Percentiles rank a stretch among this genome's conserved stretches.
These are phyloP conservation scores for Torrubiellomyces zombiae DNA, from an alignment of 2,329 filamentous ascomycete species.

Conservation along the genomic window DNA sequence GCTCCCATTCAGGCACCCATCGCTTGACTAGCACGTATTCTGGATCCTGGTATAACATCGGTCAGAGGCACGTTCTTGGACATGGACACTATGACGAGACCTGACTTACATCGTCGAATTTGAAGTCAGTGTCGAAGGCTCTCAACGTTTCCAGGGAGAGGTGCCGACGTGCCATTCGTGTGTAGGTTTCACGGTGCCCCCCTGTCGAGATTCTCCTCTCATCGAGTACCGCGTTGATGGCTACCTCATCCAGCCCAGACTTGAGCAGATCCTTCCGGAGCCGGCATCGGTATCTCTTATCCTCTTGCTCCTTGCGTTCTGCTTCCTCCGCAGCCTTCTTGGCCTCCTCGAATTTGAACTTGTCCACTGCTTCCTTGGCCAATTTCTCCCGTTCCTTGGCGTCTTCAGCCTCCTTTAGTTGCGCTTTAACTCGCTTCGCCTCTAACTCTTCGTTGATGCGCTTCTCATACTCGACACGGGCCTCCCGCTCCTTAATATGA, in stretches of 20 bases:
- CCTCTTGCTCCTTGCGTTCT: slow-evolving; percentile 29
- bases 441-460: slow-evolving; percentile 36
- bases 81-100: neutral
- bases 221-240: slow-evolving; percentile 41
- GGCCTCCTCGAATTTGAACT: slow-evolving; percentile 31
- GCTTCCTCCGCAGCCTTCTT: slow-evolving; percentile 29
- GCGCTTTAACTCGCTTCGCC: slow-evolving; percentile 28
- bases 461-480: slow-evolving; percentile 30
- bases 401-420: slow-evolving; percentile 26
- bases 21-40: slow-evolving; percentile 58
- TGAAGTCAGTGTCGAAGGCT: slow-evolving; percentile 38
- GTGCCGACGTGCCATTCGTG: slow-evolving; percentile 44
- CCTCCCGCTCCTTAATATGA: slow-evolving; percentile 26
- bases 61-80: slow-evolving; percentile 19
- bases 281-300: slow-evolving; percentile 36
- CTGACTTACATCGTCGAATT: slow-evolving; percentile 35
- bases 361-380: slow-evolving; percentile 30
- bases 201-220: slow-evolving; percentile 31
- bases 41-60: slow-evolving; percentile 31
- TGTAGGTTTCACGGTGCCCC: slow-evolving; percentile 37
- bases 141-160: slow-evolving; percentile 45
- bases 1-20: slow-evolving; percentile 55
- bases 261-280: slow-evolving; percentile 41
- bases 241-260: slow-evolving; percentile 40
- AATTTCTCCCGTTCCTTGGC: slow-evolving; percentile 26